Evolutionary conservation across 176 grass and related monocot genomes (phyloP).

Genomic region (Rhynchospora breviuscula): DNA sequence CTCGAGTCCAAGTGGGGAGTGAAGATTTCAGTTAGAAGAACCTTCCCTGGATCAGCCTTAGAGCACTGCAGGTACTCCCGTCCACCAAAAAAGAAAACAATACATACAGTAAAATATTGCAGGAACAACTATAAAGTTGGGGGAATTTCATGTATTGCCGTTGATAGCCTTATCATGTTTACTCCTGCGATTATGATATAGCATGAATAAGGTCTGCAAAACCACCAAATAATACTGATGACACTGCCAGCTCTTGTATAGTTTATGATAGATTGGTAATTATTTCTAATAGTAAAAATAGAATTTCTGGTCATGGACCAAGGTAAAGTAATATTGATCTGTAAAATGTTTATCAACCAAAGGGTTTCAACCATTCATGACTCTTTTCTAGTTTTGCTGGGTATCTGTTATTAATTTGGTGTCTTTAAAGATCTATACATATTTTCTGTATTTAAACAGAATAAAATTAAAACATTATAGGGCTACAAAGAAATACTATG

Average conservation of each 20-base stretch:
- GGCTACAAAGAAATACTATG: background rate
- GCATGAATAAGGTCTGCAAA: background rate
- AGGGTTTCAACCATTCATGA: background rate
- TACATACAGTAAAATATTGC: background rate
- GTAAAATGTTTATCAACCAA: background rate
- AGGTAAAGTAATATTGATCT: background rate
- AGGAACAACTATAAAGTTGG: background rate
- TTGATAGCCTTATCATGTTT: background rate
- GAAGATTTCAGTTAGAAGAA: slow-evolving; percentile 57
- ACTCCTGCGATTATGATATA: background rate
- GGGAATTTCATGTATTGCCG: background rate
- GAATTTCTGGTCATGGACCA: background rate
- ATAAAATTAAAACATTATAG: background rate
- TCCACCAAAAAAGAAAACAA: background rate
- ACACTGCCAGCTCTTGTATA: background rate
- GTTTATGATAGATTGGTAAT: background rate
- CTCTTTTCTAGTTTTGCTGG: background rate
- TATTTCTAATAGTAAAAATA: background rate
- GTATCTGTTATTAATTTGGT: background rate
- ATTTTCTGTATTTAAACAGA: background rate
- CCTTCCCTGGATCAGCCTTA: slow-evolving; percentile 78
- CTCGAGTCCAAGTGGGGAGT: slow-evolving; percentile 89
- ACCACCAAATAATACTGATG: background rate
- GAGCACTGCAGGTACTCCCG: slow-evolving; percentile 63
- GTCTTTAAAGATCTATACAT: background rate